Conservation (phyloP, 2,329 filamentous ascomycete species). For the Rutstroemia sydowiana region DNA sequence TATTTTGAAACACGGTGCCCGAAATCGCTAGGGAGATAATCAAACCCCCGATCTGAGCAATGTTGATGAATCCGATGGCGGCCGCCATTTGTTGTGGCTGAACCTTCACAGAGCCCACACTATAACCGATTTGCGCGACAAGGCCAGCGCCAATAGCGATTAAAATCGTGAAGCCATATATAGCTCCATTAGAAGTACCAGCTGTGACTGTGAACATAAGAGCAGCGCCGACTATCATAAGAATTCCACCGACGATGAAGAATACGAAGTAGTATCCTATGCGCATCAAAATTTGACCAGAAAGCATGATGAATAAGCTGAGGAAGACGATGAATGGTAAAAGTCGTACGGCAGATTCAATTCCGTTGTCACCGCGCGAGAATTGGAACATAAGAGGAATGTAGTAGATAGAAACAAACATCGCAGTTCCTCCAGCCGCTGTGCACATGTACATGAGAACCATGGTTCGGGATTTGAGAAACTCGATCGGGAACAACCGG, state of each 20-base stretch:
- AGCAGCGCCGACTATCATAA: slow-evolving; percentile 20
- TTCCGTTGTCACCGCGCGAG: slow-evolving; percentile 31
- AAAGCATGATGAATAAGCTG: slow-evolving; percentile 32
- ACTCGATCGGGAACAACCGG: slow-evolving; percentile 19
- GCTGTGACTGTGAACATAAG: slow-evolving; percentile 25
- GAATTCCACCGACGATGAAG: slow-evolving; percentile 6
- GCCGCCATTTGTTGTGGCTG: too few species aligned
- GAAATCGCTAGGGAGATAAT: slow-evolving; percentile 31
- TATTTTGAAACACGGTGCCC: slow-evolving; percentile 31
- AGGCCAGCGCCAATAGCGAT: slow-evolving; percentile 34
- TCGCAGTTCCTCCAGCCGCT: slow-evolving; percentile 28
- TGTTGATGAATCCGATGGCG: slow-evolving; percentile 31
- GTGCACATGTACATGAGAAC: slow-evolving; percentile 25
- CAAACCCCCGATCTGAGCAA: slow-evolving; percentile 29
- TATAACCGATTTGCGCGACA: slow-evolving; percentile 12
- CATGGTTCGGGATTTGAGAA: slow-evolving; percentile 28
- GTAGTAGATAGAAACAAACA: slow-evolving; percentile 37
- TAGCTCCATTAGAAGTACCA: slow-evolving; percentile 18
- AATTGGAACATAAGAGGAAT: slow-evolving; percentile 43
- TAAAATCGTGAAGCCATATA: slow-evolving; percentile 33
- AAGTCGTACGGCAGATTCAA: slow-evolving; percentile 31
- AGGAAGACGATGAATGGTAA: slow-evolving; percentile 35
- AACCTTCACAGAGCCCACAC: slow-evolving; percentile 20
- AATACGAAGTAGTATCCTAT: slow-evolving; percentile 26
- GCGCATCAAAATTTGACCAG: slow-evolving; percentile 33